Percentiles rank a stretch among this genome's conserved stretches.
Conservation (phyloP, 257 asterid species). For the Solanum pinnatisectum region DNA sequence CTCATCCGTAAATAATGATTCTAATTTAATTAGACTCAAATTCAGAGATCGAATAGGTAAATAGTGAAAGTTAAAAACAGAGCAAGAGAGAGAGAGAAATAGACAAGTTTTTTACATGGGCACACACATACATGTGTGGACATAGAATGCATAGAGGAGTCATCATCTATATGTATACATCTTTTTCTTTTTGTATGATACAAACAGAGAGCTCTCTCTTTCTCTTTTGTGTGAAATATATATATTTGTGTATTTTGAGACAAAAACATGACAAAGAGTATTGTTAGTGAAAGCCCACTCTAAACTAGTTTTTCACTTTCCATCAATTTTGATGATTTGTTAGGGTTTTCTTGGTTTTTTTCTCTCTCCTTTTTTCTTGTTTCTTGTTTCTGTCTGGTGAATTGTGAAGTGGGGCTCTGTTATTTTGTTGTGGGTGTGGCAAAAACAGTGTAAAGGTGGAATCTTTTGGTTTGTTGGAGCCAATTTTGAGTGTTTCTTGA, state of each 20-base stretch:
- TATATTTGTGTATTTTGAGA: conserved; percentile 13
- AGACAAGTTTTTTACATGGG: neutral
- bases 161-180: neutral
- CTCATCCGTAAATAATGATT: too few species aligned
- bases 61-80: neutral
- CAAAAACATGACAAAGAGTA: conserved; percentile 30
- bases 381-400: neutral
- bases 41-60: neutral
- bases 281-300: conserved; percentile 7
- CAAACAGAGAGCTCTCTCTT: neutral
- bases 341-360: neutral
- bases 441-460: neutral
- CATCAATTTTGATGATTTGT: neutral
- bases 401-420: neutral
- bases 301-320: neutral
- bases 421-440: neutral
- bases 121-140: neutral
- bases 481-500: neutral
- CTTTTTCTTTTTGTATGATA: neutral
- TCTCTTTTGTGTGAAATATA: neutral
- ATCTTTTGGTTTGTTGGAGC: conserved; percentile 4
- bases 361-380: neutral
- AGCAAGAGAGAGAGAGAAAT: neutral
- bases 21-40: neutral
- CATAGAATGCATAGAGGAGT: neutral